Evolutionary conservation across 345 rosid genomes (phyloP), one percentile per base, ranked within the genome.

Genomic region (Limnanthes douglasii): DNA sequence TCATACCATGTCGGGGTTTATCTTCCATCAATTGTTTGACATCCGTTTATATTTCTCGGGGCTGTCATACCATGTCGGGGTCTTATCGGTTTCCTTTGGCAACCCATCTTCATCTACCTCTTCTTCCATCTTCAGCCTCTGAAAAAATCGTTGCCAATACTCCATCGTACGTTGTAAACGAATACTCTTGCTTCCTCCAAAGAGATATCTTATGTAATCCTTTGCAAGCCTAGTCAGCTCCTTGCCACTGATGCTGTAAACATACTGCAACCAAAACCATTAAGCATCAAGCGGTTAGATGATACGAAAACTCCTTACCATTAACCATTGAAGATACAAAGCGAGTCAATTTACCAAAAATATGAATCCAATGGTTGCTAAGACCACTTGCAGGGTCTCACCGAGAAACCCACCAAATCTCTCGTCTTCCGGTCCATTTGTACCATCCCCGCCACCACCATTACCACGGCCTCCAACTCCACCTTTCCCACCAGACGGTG

Each of bases 1-100:
- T 85, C 86, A 27, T 56, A 80, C 65, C 60, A 51, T 8, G 94
- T 80, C 3, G 86, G 60, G n/a, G 80, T 77, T 32, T 59, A n/a
- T n/a, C n/a, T n/a, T n/a, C n/a, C n/a, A n/a, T n/a, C n/a, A n/a
- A n/a, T n/a, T n/a, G n/a, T n/a, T n/a, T n/a, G n/a, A n/a, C n/a
- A n/a, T n/a, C n/a, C 37, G 46, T 43, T 42, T 54, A 45, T 72
- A 80, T 57, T 85, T 85, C 1, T 54, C 74, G 0, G 90, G 86
- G 50, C 66, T 54, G 48, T 85, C 86, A 27, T 56, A 80, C 65
- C 60, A 51, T 8, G 94, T 80, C 3, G 86, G 60, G n/a, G 80
- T 77, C 32, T 59, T 74, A 60, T 73, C 43, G 34, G 74, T 74
- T 8, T 56, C 73, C 62, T 52, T 77, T 43, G 74, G 83, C 48